Evolutionary conservation across 2,329 filamentous ascomycete species (phyloP), one percentile per base, ranked within the genome.

Genomic region (Venturia oleaginea): DNA sequence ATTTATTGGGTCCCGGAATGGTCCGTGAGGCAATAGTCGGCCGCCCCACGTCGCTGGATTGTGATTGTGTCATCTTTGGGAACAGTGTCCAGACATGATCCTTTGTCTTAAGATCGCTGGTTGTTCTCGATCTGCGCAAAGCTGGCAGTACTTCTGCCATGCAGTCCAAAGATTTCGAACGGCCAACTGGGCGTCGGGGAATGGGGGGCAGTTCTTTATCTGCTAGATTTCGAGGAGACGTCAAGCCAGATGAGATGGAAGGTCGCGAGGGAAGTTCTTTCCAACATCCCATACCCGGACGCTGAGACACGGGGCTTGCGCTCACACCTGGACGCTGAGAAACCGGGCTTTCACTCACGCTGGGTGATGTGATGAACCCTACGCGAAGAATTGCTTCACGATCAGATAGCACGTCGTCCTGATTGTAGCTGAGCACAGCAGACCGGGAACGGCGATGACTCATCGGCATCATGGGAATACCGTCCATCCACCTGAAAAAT

Each of bases 261-360:
- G 59, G 59, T 10, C 59, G 59, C n/a, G 11, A 30, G 5, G 59
- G 59, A 60, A 60, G 59, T 37, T 60, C 59, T 37, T 60, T 60
- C 59, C 15, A 22, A 6, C 10, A 57, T 34, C 24, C n/a, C 51
- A 7, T n/a, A 57, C 27, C 51, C 13, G 22, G 46, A 6, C 24
- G 48, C 15, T 55, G 48, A 55, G 24, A 55, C 48, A 24, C 24
- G 32, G 48, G 48, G 11, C 48, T 24, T 6, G 2, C 43, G 27
- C 48, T n/a, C 42, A 46, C 19, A 5, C 8, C 42, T 37, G 5
- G 34, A 24, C 43, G 43, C 43, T 48, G 43, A 4, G 43, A 48
- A 17, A 24, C 43, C 8, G 43, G 43, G 17, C 38, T 40, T 4
- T 15, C 11, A 19, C 43, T 57, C 15, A 57, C 27, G 30, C 51